phyloP scores from a whole-genome alignment of 768 basidiomycete genomes.

The Leccinum imitatum region DNA sequence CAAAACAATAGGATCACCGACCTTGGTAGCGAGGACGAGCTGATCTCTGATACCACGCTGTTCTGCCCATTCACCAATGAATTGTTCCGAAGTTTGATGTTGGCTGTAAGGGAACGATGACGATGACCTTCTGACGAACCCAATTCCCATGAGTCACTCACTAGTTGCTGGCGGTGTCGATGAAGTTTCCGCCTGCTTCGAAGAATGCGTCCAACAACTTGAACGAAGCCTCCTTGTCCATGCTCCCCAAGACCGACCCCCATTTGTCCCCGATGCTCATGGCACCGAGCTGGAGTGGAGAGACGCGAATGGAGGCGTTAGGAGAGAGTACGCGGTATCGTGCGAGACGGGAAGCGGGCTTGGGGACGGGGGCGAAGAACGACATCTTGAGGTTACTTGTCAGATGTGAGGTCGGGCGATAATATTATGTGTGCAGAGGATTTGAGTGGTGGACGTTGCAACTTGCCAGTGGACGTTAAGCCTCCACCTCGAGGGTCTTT shows the following conservation, averaged over 20 bases:
- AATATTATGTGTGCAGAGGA: neutral
- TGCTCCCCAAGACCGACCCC: conserved; percentile 38
- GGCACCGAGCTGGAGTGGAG: conserved; percentile 47
- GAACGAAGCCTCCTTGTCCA: conserved; percentile 43
- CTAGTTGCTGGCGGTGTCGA: conserved; percentile 50
- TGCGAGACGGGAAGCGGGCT: conserved; percentile 36
- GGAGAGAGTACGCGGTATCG: conserved; percentile 42
- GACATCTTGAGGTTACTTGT: neutral
- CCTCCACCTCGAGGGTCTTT: neutral
- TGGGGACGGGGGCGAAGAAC: conserved; percentile 14
- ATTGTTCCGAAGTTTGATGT: conserved; percentile 41
- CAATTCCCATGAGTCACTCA: conserved; percentile 14
- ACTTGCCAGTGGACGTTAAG: neutral
- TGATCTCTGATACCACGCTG: conserved; percentile 42
- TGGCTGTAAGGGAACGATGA: conserved; percentile 25
- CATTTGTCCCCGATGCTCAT: conserved; percentile 51
- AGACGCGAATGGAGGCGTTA: conserved; percentile 45
- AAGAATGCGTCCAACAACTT: conserved; percentile 47
- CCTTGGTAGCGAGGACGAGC: conserved; percentile 46
- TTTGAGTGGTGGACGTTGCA: neutral
- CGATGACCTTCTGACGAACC: neutral
- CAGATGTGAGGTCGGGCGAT: neutral
- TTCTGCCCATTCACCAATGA: conserved; percentile 51
- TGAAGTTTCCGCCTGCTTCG: conserved; percentile 48
- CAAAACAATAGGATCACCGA: neutral